A percentile compares a stretch with the other conserved stretches of the same genome.
phyloP scores from a whole-genome alignment of 352 stramenopile genomes.

The Phytophthora lateralis region DNA sequence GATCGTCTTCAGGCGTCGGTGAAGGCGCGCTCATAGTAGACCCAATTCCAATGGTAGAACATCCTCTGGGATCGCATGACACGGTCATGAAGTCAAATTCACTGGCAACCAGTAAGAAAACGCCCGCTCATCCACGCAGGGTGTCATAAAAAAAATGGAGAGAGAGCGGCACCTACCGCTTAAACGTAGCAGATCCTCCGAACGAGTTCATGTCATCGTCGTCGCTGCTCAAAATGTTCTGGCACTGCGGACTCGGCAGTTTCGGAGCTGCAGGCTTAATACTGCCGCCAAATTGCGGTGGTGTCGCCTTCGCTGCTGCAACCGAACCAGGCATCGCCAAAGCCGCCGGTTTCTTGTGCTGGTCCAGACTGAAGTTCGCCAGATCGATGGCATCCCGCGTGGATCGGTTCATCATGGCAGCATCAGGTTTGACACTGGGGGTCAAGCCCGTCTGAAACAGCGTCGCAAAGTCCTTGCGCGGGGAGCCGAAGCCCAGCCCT shows the following conservation, averaged over 20 bases:
- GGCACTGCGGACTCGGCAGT: constrained; percentile 26
- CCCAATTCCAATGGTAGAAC: constrained; percentile 48
- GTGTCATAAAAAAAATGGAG: background rate
- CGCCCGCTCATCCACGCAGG: constrained; percentile 20
- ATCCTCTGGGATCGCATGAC: constrained; percentile 49
- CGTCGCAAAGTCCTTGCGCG: constrained; percentile 37
- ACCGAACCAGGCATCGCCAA: constrained; percentile 5
- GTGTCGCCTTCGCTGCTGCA: constrained; percentile 6
- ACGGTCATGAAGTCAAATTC: constrained; percentile 46
- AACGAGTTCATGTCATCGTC: constrained; percentile 34
- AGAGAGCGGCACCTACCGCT: constrained; percentile 41
- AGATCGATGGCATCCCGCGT: constrained; percentile 42
- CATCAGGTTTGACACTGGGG: constrained; percentile 30
- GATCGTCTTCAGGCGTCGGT: constrained; percentile 52
- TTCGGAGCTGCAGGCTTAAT: constrained; percentile 34
- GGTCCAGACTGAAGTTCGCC: constrained; percentile 47
- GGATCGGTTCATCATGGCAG: constrained; percentile 29
- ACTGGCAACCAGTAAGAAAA: constrained; percentile 33
- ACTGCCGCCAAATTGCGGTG: constrained; percentile 15
- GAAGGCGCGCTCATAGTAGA: constrained; percentile 26
- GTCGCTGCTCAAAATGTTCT: constrained; percentile 48
- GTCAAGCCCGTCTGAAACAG: constrained; percentile 35
- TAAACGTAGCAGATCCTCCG: constrained; percentile 29
- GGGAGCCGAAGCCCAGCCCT: constrained; percentile 33
- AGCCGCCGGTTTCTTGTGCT: constrained; percentile 27